Base-by-base conservation (phyloP, 31 red algal genomes). In the Endocladia muricata region DNA sequence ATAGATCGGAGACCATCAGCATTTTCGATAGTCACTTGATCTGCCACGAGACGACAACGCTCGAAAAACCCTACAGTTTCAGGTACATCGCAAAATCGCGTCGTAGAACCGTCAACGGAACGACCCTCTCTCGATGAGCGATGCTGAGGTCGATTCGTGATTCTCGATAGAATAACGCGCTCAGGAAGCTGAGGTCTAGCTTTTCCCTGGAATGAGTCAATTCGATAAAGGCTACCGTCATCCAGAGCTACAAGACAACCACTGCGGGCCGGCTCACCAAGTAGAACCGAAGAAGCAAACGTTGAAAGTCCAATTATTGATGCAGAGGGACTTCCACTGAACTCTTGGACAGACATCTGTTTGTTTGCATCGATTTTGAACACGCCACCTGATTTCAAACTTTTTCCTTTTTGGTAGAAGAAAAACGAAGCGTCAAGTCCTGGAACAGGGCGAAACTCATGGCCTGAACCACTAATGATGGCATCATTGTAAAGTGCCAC, bases 51-150 rank as follows among this genome's bases (percentile, higher is more conserved):
- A 17, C 88, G 78, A 44, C 76, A 91, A 29, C 72, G 83, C 40
- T 91, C 88, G 26, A 91, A 91, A 65, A 91, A 91, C 7, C 88
- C 88, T 37, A 91, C 68, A 3, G 88, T 37, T 64, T 69, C 52
- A 17, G 88, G 88, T 25, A 81, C 41, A 39, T 69, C 29, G 37
- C 28, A 60, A 26, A 73, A 66, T 11, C 77, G 61, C 23, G 49
- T 39, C 48, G 22, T 37, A 33, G 62, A n/a, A 30, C n/a, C 55
- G 30, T 68, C 54, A 36, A 59, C 59, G 29, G 39, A 15, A 31
- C 36, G 5, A 2, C 28, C 43, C 31, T 37, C 33, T 69, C 55
- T 70, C 42, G 48, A 22, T 3, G 55, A 44, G 32, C 76, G 55
- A 26, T 59, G 40, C 33, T 51, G 23, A 56, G 61, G 75, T 8